These are phyloP conservation scores for Colletotrichum filicis DNA, from an alignment of 2,329 filamentous ascomycete species.

Conservation along the genomic window DNA sequence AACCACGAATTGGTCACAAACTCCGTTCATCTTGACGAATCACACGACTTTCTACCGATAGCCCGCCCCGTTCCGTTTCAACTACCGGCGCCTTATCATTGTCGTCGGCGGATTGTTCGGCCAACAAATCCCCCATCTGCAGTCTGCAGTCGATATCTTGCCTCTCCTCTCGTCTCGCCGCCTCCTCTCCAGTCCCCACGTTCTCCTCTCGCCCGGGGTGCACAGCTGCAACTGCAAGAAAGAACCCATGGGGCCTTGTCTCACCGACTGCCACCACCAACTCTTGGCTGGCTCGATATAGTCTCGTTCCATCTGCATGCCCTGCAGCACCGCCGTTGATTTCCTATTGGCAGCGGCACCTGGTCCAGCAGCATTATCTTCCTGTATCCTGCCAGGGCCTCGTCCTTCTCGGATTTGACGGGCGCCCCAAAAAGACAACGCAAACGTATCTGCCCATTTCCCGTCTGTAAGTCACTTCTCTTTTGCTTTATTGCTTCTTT, in stretches of 20 bases:
- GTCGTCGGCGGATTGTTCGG: not conserved
- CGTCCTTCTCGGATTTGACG: slow-evolving; percentile 22
- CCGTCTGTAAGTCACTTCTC: not conserved
- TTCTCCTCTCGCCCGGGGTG: not conserved
- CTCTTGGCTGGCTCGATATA: slow-evolving; percentile 18
- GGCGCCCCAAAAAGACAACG: not conserved
- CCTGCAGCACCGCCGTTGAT: slow-evolving; percentile 20
- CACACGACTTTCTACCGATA: not conserved
- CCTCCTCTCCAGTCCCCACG: not conserved
- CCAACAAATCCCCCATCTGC: not conserved
- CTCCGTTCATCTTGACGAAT: not conserved
- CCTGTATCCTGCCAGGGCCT: not conserved
- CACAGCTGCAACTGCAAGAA: not conserved
- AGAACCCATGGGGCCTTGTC: not conserved
- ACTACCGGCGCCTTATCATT: not conserved
- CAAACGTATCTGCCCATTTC: not conserved
- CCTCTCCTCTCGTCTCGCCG: not conserved
- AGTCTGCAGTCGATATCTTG: not conserved
- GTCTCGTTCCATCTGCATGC: slow-evolving; percentile 30
- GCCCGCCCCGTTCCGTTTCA: not conserved
- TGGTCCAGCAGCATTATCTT: not conserved
- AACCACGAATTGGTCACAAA: not conserved
- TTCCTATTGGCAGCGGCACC: slow-evolving; percentile 24
- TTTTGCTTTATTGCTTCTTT: not conserved
- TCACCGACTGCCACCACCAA: not conserved